phyloP scores from a whole-genome alignment of 2,329 filamentous ascomycete genomes.

The Paracamarosporium sp. region DNA sequence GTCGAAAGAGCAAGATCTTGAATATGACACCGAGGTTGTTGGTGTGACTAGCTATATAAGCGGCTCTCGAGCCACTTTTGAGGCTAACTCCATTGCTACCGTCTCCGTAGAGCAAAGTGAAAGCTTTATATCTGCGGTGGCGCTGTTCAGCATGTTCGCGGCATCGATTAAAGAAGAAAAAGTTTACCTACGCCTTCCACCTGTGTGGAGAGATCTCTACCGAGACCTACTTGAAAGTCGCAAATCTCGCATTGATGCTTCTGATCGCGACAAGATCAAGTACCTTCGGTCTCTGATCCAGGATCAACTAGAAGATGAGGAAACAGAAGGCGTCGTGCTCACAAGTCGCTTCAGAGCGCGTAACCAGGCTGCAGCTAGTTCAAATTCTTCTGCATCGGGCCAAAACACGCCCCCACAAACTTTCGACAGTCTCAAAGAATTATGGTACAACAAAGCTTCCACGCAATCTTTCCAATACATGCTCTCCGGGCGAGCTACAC shows the following conservation, averaged over 20 bases:
- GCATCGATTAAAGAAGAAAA: constrained; percentile 86
- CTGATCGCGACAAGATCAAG: constrained; percentile 73
- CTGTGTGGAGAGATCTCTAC: constrained; percentile 86
- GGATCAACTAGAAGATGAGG: constrained; percentile 65
- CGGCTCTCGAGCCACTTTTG: constrained; percentile 63
- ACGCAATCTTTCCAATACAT: constrained; percentile 73
- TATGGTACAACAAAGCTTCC: constrained; percentile 61
- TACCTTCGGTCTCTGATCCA: constrained; percentile 74
- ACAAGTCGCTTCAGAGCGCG: constrained; percentile 73
- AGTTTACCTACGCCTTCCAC: constrained; percentile 76
- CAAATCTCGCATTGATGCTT: constrained; percentile 72
- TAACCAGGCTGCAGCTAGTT: constrained; percentile 34
- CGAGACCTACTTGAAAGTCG: constrained; percentile 75
- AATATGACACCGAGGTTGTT: constrained; percentile 51
- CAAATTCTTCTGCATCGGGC: constrained; percentile 36
- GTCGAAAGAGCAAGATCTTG: constrained; percentile 73
- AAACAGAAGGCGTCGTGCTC: constrained; percentile 67
- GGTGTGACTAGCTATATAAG: constrained; percentile 54
- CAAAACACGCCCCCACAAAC: constrained; percentile 33
- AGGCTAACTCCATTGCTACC: constrained; percentile 77
- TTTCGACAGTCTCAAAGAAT: constrained; percentile 53
- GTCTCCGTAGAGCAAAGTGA: constrained; percentile 83
- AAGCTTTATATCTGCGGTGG: constrained; percentile 80
- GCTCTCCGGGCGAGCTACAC: constrained; percentile 76
- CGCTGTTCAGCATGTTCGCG: constrained; percentile 81